phyloP scores from a whole-genome alignment of 169 alveolate species.

The Blepharisma undulans region DNA sequence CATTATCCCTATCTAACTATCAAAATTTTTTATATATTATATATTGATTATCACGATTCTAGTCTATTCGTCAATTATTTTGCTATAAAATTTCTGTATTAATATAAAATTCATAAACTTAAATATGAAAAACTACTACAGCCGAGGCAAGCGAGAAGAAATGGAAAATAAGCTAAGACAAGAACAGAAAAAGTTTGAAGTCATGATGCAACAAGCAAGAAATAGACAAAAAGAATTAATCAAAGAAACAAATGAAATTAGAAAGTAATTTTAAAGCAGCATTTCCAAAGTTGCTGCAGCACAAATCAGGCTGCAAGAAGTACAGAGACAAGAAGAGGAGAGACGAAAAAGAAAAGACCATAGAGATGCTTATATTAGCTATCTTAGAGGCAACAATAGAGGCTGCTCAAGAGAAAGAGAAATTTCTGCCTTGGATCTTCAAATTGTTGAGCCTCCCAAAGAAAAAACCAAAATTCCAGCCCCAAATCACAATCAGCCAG shows the following conservation, averaged over 20 bases:
- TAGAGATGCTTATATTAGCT: constrained; percentile 2
- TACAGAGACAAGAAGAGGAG: constrained; percentile 29
- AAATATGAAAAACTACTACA: constrained; percentile 29
- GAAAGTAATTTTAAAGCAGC: background rate
- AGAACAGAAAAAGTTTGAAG: constrained; percentile 26
- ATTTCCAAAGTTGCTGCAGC: constrained; percentile 28
- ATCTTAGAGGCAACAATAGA: background rate
- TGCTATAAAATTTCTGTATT: too few relatives aligned
- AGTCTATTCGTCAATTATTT: too few relatives aligned
- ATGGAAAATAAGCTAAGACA: constrained; percentile 25
- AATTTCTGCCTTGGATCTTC: constrained; percentile 16
- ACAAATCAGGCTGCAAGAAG: constrained; percentile 15
- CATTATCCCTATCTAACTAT: background rate
- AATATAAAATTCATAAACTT: background rate
- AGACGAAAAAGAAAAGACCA: constrained; percentile 7
- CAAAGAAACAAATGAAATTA: background rate
- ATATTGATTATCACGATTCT: too few relatives aligned
- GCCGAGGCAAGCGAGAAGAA: background rate
- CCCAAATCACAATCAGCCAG: background rate
- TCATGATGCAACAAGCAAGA: background rate
- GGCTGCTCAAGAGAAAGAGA: background rate
- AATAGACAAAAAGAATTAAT: background rate
- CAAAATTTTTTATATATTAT: too few relatives aligned
- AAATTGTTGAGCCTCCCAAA: background rate
- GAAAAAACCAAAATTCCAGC: background rate